These are phyloP conservation scores for Sporopachydermia cereana DNA, from an alignment of 1,139 yeast species.

Conservation along the genomic window DNA sequence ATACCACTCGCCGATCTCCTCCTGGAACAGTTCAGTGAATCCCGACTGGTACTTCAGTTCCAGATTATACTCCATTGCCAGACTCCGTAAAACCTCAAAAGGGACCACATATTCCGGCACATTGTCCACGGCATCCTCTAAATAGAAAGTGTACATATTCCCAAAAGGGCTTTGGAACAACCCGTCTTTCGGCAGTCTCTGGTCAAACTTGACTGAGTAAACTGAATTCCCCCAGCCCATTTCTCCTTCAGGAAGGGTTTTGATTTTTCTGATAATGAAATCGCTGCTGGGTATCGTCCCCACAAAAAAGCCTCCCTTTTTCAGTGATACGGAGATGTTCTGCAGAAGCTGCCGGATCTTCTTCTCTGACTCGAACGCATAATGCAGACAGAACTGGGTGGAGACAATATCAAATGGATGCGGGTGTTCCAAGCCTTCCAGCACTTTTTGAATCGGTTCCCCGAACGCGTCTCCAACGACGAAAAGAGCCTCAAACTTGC, in stretches of 20 bases:
- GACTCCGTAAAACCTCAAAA: slow-evolving; percentile 69
- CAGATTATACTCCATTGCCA: slow-evolving; percentile 67
- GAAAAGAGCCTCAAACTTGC: slow-evolving; percentile 60
- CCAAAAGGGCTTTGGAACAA: slow-evolving; percentile 71
- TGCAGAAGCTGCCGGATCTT: slow-evolving; percentile 62
- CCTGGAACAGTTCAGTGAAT: slow-evolving; percentile 72
- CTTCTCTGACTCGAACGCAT: slow-evolving; percentile 81
- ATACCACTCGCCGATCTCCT: slow-evolving; percentile 61
- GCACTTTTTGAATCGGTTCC: slow-evolving; percentile 54
- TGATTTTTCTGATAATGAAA: slow-evolving; percentile 55
- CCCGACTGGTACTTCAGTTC: slow-evolving; percentile 63
- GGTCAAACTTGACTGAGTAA: slow-evolving; percentile 68
- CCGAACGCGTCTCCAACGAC: slow-evolving; percentile 91
- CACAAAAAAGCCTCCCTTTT: slow-evolving; percentile 74
- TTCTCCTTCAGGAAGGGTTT: slow-evolving; percentile 36
- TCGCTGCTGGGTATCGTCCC: slow-evolving; percentile 95
- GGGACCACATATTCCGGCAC: slow-evolving; percentile 98
- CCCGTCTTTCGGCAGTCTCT: slow-evolving; percentile 64
- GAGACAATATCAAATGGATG: slow-evolving; percentile 85
- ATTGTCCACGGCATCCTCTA: slow-evolving; percentile 89
- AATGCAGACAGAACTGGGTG: slow-evolving; percentile 86
- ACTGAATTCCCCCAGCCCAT: slow-evolving; percentile 76
- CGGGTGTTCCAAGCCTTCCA: slow-evolving; percentile 47
- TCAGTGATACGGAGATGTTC: slow-evolving; percentile 66
- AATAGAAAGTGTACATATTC: slow-evolving; percentile 65